These are phyloP conservation scores for Salix udensis DNA, from an alignment of 345 rosid species.

Conservation along the genomic window DNA sequence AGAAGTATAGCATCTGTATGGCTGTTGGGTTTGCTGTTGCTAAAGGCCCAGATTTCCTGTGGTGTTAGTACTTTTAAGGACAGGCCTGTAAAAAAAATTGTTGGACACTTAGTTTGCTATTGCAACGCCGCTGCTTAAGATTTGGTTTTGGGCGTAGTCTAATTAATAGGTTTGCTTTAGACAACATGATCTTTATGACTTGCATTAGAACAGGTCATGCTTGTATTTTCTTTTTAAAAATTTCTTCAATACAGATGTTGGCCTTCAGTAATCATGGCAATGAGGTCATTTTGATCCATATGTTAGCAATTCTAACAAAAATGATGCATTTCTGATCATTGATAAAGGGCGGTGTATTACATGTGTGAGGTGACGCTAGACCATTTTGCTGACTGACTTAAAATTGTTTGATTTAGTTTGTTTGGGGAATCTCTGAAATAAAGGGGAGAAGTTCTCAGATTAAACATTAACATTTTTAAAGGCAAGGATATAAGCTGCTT, in stretches of 20 bases:
- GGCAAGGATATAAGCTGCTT: background rate
- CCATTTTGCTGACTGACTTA: background rate
- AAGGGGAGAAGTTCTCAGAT: background rate
- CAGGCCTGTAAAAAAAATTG: background rate
- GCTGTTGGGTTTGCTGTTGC: background rate
- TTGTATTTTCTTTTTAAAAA: background rate
- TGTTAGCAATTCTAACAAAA: background rate
- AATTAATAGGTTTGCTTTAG: background rate
- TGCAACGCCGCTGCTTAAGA: background rate
- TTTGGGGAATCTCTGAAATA: background rate
- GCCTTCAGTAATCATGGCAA: background rate
- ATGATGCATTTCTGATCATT: background rate
- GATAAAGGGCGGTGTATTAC: background rate
- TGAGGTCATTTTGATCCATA: background rate
- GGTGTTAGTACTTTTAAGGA: background rate
- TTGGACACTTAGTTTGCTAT: background rate
- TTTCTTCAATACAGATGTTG: background rate
- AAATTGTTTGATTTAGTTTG: background rate
- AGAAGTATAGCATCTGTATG: background rate
- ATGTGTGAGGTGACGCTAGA: background rate
- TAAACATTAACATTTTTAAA: background rate
- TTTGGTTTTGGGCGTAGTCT: background rate
- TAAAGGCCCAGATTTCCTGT: background rate
- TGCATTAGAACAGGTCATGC: background rate
- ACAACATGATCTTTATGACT: background rate